Base-by-base conservation (phyloP, 345 rosid genomes). In the Hypericum androsaemum region DNA sequence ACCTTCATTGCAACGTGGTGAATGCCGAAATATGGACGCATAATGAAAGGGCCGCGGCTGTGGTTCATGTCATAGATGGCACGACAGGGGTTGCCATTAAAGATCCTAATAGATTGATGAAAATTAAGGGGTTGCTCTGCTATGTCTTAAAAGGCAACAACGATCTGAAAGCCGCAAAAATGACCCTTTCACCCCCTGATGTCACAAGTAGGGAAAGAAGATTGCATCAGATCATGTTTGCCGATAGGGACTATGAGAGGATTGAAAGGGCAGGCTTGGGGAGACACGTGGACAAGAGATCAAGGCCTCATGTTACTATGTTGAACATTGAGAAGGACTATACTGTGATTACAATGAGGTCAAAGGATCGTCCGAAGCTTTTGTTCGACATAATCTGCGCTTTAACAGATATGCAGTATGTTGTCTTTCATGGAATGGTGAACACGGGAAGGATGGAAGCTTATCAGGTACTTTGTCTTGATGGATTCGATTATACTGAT, bases 21-120 rank as follows among this genome's bases (percentile, higher is more conserved):
- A 61, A 68, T 16, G 83, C 76, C 4, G 74, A 75, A 66, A 65
- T 78, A 13, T 78, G 83, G 83, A 72, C 80, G 37, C 80, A 75
- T 41, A 78, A 78, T 38, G 67, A 53, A 14, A 62, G 74, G 62
- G 76, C 74, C 7, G 80, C 80, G 1, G 74, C 78, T 0, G 71
- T 78, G 41, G 56, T 75, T 39, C 64, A 63, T 13, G 63, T 72
- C 37, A 70, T 68, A 32, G 83, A 78, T 58, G 65, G 64, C 35
- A 43, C 61, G 32, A 70, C 73, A 5, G 59, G 71, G 4, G 41
- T n/a, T 5, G 66, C 76, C 10, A 66, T 78, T 15, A 50, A 67
- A 42, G 83, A 78, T 49, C 67, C 66, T 0, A 14, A 58, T 37
- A 64, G 66, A 12, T 68, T 75, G 2, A 56, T 57, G 6, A 52